Evolutionary conservation across 2,329 filamentous ascomycete genomes (phyloP).

Genomic region (Aspergillus chevalieri): DNA sequence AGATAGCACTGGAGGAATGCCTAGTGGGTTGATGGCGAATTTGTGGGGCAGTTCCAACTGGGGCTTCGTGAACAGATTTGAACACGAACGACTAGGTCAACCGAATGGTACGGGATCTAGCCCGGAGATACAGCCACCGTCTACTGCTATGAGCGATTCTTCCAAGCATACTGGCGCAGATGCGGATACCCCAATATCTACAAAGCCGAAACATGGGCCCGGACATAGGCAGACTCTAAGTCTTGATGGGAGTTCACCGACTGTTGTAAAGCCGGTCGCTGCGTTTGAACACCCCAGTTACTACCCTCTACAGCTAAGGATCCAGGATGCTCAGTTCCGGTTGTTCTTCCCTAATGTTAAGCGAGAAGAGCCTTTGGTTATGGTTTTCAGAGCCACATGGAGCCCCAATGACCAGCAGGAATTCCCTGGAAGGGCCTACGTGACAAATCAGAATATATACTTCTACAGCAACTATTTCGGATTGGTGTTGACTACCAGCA

Average conservation of each 20-base stretch:
- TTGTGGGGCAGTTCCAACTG: conserved; percentile 88
- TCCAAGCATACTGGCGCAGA: conserved; percentile 17
- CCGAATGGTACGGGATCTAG: conserved; percentile 16
- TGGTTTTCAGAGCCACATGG: conserved; percentile 93
- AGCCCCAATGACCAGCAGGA: conserved; percentile 67
- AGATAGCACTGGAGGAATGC: conserved; percentile 63
- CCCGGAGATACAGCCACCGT: conserved; percentile 11
- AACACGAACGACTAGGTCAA: conserved; percentile 46
- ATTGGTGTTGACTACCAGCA: conserved; percentile 73
- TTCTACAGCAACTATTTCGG: conserved; percentile 96
- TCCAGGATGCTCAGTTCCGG: conserved; percentile 88
- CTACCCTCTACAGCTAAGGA: conserved; percentile 75
- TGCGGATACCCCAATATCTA: conserved; percentile 17
- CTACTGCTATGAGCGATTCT: conserved; percentile 21
- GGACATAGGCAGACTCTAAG: conserved; percentile 53
- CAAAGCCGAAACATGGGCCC: conserved; percentile 20
- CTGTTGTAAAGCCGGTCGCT: conserved; percentile 28
- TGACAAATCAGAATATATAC: conserved; percentile 81
- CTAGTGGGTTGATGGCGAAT: conserved; percentile 83
- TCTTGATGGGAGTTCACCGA: conserved; percentile 42
- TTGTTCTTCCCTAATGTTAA: conserved; percentile 80
- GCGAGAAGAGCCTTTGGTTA: conserved; percentile 71
- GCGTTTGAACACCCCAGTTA: conserved; percentile 59
- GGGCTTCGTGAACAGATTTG: conserved; percentile 60
- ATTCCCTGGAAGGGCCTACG: conserved; percentile 79